phyloP scores from a whole-genome alignment of 2,329 filamentous ascomycete genomes.

The Microcyclosporella mali region DNA sequence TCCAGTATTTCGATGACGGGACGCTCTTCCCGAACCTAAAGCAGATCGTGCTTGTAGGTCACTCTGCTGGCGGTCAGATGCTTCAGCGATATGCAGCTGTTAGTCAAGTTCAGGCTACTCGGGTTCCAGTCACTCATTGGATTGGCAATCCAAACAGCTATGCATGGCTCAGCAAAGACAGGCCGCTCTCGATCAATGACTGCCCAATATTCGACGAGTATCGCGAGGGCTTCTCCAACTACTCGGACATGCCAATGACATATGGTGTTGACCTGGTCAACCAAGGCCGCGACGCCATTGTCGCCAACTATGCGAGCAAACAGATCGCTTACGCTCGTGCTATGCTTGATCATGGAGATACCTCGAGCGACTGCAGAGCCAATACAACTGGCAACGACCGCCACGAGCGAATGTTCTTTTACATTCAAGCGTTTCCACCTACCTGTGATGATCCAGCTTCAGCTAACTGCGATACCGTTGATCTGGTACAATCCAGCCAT shows the following conservation, averaged over 20 bases:
- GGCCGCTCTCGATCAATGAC: constrained; percentile 24
- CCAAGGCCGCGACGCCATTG: constrained; percentile 24
- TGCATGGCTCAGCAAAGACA: constrained; percentile 27
- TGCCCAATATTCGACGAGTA: constrained; percentile 31
- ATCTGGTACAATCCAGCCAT: constrained; percentile 28
- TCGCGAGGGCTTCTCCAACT: constrained; percentile 28
- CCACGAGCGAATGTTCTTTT: constrained; percentile 35
- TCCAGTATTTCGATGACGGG: constrained; percentile 29
- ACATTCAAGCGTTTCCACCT: constrained; percentile 29
- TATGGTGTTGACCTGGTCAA: constrained; percentile 24
- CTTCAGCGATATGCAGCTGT: constrained; percentile 31
- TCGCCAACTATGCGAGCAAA: constrained; percentile 27
- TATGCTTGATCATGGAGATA: constrained; percentile 29
- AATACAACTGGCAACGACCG: constrained; percentile 29
- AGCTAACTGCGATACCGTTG: constrained; percentile 28
- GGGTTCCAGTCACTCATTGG: constrained; percentile 28
- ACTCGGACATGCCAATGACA: constrained; percentile 16
- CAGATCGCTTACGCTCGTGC: constrained; percentile 32
- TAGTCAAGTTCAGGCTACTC: constrained; percentile 20
- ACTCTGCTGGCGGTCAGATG: constrained; percentile 32
- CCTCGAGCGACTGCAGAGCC: constrained; percentile 27
- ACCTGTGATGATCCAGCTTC: constrained; percentile 21
- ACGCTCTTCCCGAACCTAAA: constrained; percentile 31
- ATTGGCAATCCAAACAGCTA: constrained; percentile 33
- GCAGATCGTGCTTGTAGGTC: constrained; percentile 33